Evolutionary conservation across 495 filamentous ascomycete genomes (phyloP).

Genomic region (Evansstolkia leycettana): DNA sequence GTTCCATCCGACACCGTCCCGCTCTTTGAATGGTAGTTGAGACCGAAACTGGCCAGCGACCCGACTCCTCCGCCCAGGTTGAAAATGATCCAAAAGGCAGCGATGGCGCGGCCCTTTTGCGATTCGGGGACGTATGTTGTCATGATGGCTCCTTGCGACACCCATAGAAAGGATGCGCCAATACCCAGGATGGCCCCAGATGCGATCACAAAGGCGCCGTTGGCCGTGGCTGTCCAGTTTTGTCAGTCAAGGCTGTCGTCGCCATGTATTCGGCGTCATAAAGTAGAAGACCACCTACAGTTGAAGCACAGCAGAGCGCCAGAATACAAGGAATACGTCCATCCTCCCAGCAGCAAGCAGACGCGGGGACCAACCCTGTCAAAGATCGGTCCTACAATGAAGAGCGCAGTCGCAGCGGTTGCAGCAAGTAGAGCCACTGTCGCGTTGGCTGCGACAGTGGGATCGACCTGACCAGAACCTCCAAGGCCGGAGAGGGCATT

Average conservation of each 20-base stretch:
- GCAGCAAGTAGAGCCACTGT: constrained; percentile 27
- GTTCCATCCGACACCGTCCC: constrained; percentile 34
- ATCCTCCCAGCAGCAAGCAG: constrained; percentile 29
- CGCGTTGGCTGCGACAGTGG: constrained; percentile 30
- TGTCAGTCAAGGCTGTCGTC: no score
- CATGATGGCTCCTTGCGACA: constrained; percentile 45
- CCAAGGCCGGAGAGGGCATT: constrained; percentile 54
- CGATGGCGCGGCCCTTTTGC: constrained; percentile 38
- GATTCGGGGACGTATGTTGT: constrained; percentile 38
- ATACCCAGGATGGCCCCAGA: constrained; percentile 38
- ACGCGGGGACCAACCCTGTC: constrained; percentile 26
- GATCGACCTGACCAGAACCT: constrained; percentile 37
- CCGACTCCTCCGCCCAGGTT: constrained; percentile 40
- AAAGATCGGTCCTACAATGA: constrained; percentile 31
- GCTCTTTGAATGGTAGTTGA: constrained; percentile 32
- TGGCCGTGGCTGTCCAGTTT: constrained; percentile 58
- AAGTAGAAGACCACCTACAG: constrained; percentile 6
- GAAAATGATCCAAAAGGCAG: constrained; percentile 43
- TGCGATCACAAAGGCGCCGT: constrained; percentile 67
- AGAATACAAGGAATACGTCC: constrained; percentile 31
- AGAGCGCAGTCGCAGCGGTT: constrained; percentile 28
- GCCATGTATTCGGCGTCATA: constrained; percentile 36
- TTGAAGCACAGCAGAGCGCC: constrained; percentile 31
- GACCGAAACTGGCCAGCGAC: constrained; percentile 34
- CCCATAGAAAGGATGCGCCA: constrained; percentile 40